Evolutionary conservation across 73 alveolate genomes (phyloP), one percentile per base, ranked within the genome.

Genomic region (Stentor roeselii): DNA sequence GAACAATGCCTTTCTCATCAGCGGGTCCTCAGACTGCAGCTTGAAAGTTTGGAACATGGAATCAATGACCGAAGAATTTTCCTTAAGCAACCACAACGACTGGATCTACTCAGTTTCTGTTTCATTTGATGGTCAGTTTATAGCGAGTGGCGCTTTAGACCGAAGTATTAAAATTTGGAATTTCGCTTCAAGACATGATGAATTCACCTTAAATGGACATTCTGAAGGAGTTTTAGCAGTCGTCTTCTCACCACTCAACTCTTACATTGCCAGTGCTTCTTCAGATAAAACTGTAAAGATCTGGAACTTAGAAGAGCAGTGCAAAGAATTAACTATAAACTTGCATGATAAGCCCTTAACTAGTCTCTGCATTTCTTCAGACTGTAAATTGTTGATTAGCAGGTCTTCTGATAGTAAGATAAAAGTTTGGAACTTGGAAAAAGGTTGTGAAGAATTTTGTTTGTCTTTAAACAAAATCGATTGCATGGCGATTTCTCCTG

Each of bases 221-320:
- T 88, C 96, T 60, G 97, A 93, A 78, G 85, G 92, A 76, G 97
- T 97, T 0, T 93, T 88, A 76, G 90, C 94, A 37, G 90, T 97
- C 4, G 90, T 95, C 39, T 93, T 96, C 93, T 99, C 96, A 88
- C 99, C 99, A 60, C 84, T 95, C 85, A 99, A 99, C 37, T 86
- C 93, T 42, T 96, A 88, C 92, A 85, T 96, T 42, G 89, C 95
- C 41, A 90, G 98, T 32, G 94, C 98, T 32, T 88, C 97, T 59
- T 93, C 93, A 86, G 99, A 97, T 90, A 86, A 97, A 3, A 95
- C 99, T 4, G 82, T 97, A 11, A 97, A 96, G 90, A 95, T 97
- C 31, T 97, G 99, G 99, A 99, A 97, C 90, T 90, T 97, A 83
- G 94, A 98, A 92, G 89, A 92, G 92, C 99, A 99, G 0, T 95